phyloP scores from a whole-genome alignment of 352 stramenopile genomes.

The Globisporangium nunn region DNA sequence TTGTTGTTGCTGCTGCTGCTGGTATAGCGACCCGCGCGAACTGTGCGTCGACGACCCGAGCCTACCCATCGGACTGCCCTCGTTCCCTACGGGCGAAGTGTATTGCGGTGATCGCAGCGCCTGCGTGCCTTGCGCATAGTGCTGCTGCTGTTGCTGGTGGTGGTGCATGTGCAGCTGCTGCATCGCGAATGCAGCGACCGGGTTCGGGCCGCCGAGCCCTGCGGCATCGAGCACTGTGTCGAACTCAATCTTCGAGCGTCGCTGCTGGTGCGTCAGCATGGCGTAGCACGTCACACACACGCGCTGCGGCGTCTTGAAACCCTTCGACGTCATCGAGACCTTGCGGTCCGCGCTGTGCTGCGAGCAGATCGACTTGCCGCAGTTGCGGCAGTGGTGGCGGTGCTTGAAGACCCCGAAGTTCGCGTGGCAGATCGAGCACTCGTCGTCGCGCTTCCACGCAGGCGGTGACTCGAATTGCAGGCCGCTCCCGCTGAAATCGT shows the following conservation, averaged over 20 bases:
- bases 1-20: not conserved
- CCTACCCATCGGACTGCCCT: conserved; percentile 9
- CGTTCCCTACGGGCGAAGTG: not conserved
- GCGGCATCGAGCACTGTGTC: conserved; percentile 22
- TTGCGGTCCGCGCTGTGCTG: conserved; percentile 82
- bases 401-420: conserved; percentile 84
- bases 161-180: conserved; percentile 21
- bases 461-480: conserved; percentile 40
- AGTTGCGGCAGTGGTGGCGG: conserved; percentile 81
- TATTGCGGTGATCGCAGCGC: conserved; percentile 7
- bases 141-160: conserved; percentile 15
- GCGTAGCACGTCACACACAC: conserved; percentile 74
- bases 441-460: conserved; percentile 69
- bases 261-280: conserved; percentile 43
- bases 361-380: conserved; percentile 75
- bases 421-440: conserved; percentile 70
- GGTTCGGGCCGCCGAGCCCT: conserved; percentile 14
- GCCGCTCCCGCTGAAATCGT: not conserved
- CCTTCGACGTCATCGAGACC: conserved; percentile 55
- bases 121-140: conserved; percentile 10
- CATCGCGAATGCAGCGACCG: conserved; percentile 21
- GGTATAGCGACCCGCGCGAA: conserved; percentile 5
- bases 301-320: conserved; percentile 70
- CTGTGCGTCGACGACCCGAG: conserved; percentile 2
- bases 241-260: conserved; percentile 22